Base-by-base conservation (phyloP, 768 basidiomycete genomes). In the Hericium rajendrae region DNA sequence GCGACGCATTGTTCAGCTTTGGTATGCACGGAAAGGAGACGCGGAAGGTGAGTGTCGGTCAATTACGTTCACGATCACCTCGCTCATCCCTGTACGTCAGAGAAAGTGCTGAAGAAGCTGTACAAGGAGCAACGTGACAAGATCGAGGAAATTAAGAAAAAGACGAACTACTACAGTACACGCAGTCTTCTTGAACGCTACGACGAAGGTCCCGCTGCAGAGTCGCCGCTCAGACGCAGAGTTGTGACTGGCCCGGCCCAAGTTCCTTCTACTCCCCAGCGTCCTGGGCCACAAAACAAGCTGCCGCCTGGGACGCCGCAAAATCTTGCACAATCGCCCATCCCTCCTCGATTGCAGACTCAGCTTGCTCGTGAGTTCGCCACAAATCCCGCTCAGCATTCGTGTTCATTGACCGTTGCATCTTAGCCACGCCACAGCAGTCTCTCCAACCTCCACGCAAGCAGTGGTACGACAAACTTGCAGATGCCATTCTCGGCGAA, bases 101-200 rank as follows among this genome's bases (percentile, higher is more conserved):
- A 98, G 71, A 88, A 83, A 68, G 83, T 83, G 2, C 76, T 98
- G 16, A 85, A 86, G 56, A 70, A 71, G 1, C 74, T 94, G 3
- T 78, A 88, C 66, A 86, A 85, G 66, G 76, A 86, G 65, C 92
- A 94, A 60, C 85, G 90, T 18, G 76, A 78, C 22, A 93, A 90
- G 66, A 81, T 99, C 39, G 93, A 95, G 61, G 94, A 97, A 63
- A 91, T 98, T 63, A 99, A 99, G 78, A 92, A 93, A 75, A 93
- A 90, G 69, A 97, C 94, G 2, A 95, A 97, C 64, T 99, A 91
- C 70, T 91, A 99, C 68, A 83, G 82, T 11, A 99, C 94, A 28
- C 85, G 89, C 54, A 91, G 87, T 64, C 77, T 99, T 48, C 76
- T 99, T 16, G 92, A 95, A 68, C 83, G 84, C 57, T 97, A 97